Evolutionary conservation across 176 grass and related monocot species (phyloP), one percentile per base, ranked within the genome.

Genomic region (Musa beccarii): DNA sequence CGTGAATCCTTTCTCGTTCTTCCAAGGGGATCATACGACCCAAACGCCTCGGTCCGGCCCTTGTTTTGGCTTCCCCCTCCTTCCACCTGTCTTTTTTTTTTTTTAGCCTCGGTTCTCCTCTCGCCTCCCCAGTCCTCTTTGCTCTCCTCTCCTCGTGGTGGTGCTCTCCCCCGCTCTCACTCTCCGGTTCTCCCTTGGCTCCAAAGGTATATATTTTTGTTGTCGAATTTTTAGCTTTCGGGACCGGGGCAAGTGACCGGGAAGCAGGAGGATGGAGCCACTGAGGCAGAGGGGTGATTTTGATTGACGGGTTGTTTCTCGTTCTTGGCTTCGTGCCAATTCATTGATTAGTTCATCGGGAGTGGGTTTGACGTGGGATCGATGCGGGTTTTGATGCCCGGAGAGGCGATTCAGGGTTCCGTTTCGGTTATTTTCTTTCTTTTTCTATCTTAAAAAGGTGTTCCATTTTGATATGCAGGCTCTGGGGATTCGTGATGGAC

Each of bases 1-100:
- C 61, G 11, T 63, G n/a, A 63, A 63, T 63, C 61, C 29, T 63
- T 75, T 28, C 72, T 75, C 72, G 53, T 75, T 52, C 72, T 59
- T 75, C 72, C 72, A 53, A 75, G n/a, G 17, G 4, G 61, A 9
- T 34, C 29, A 2, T 34, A 34, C 29, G 29, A 34, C 29, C 29
- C 29, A 2, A 34, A 34, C 16, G 34, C 68, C 68, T 52, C 68
- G 49, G 49, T 29, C 68, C 43, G 68, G 17, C 16, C 34, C 2
- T n/a, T 71, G 52, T 26, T 59, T 10, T n/a, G 17, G 1, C 20
- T 23, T n/a, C 19, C 22, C 61, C 59, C 16, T n/a, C 59, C 59
- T 8, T 20, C 59, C 14, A 8, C 12, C 23, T 12, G 6, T 29
- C 53, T 28, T 9, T 17, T 28, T 8, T 22, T 22, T 22, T 22